Evolutionary conservation across 2,329 filamentous ascomycete species (phyloP).

Genomic region (Sclerotinia trifoliorum): DNA sequence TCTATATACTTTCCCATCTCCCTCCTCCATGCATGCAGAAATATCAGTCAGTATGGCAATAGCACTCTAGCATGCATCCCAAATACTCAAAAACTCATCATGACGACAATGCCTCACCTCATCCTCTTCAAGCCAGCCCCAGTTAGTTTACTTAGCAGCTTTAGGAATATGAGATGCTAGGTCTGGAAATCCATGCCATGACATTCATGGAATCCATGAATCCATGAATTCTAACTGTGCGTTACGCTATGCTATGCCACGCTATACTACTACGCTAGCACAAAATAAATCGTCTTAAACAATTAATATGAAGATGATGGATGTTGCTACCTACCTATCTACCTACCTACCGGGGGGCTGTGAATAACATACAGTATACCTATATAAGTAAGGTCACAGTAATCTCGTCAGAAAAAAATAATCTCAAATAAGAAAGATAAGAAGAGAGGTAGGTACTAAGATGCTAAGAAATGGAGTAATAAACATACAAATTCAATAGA

Average conservation of each 20-base stretch:
- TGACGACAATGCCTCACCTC: conserved; percentile 23
- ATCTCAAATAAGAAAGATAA: too few species aligned
- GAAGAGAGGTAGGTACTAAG: too few species aligned
- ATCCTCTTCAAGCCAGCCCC: conserved; percentile 9
- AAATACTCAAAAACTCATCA: background rate
- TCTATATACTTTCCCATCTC: conserved; percentile 11
- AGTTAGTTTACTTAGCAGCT: background rate
- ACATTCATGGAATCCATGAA: background rate
- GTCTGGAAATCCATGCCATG: background rate
- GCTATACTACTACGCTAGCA: background rate
- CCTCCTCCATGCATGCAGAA: background rate
- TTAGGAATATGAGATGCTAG: background rate
- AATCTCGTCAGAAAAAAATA: conserved; percentile 1
- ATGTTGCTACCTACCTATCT: too few species aligned
- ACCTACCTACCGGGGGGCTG: background rate
- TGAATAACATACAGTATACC: background rate
- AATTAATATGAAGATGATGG: too few species aligned
- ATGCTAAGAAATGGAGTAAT: conserved; percentile 3
- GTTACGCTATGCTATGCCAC: background rate
- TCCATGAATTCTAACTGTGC: too few species aligned
- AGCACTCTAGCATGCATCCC: background rate
- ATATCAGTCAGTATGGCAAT: background rate
- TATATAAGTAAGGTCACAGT: background rate
- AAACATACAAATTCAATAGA: background rate
- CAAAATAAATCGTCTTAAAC: background rate